Evolutionary conservation across 148 eudicot genomes (phyloP).

Genomic region (Vaccinium macrocarpon): DNA sequence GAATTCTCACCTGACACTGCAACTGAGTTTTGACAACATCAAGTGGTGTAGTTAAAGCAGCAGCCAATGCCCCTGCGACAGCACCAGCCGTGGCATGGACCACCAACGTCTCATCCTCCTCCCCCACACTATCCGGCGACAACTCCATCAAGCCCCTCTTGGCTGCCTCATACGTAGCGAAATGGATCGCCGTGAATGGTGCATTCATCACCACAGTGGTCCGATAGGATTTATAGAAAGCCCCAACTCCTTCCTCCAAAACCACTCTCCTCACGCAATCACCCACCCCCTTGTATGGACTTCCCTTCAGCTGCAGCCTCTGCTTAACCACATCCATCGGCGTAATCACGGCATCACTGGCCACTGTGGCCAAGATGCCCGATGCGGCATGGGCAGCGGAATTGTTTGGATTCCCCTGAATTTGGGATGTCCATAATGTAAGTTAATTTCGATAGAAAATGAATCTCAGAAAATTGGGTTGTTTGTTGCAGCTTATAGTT

Average conservation of each 20-base stretch:
- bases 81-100: constrained; percentile 52
- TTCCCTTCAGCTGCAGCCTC: constrained; percentile 40
- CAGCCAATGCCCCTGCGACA: constrained; percentile 40
- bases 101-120: constrained; percentile 41
- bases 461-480: neutral
- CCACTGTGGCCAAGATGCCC: constrained; percentile 39
- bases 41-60: constrained; percentile 48
- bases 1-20: constrained; percentile 43
- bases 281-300: constrained; percentile 40
- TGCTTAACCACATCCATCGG: constrained; percentile 56
- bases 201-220: constrained; percentile 51
- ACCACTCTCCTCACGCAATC: constrained; percentile 41
- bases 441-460: neutral
- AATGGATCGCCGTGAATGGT: constrained; percentile 45
- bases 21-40: constrained; percentile 52
- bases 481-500: neutral
- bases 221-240: constrained; percentile 37
- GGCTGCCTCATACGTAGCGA: constrained; percentile 41
- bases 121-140: constrained; percentile 21
- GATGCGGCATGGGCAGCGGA: constrained; percentile 30
- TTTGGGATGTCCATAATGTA: neutral
- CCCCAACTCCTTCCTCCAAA: constrained; percentile 43
- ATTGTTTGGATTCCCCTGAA: constrained; percentile 19
- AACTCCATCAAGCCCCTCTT: constrained; percentile 37
- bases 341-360: constrained; percentile 46